Evolutionary conservation across 176 grass and related monocot genomes (phyloP).

Genomic region (Oryza australiensis): DNA sequence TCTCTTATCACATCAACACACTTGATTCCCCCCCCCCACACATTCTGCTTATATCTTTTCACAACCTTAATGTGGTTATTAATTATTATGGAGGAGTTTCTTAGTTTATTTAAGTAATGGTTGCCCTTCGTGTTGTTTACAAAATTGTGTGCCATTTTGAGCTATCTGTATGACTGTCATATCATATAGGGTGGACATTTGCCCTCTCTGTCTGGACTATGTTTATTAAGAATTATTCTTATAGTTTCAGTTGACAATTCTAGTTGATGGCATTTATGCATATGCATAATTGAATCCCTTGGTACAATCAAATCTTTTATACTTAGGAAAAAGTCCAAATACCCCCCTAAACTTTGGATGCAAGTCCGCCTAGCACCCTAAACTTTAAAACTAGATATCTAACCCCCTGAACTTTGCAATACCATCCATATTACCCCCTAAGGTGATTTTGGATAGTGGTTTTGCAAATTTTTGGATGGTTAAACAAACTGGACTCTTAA

Average conservation of each 20-base stretch:
- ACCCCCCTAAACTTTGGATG: too few species aligned
- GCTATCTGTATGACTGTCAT: background rate
- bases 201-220: background rate
- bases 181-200: background rate
- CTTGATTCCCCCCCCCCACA: background rate
- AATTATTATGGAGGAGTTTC: background rate
- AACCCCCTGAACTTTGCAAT: too few species aligned
- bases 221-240: background rate
- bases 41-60: background rate
- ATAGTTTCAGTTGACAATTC: background rate
- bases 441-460: too few species aligned
- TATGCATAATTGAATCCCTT: background rate
- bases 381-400: too few species aligned
- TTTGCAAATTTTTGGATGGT: too few species aligned
- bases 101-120: background rate
- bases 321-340: background rate
- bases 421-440: too few species aligned
- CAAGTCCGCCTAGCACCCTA: too few species aligned
- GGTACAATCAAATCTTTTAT: background rate
- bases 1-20: background rate
- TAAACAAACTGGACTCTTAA: too few species aligned
- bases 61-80: conserved; percentile 9
- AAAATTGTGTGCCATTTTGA: background rate
- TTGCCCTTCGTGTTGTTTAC: background rate
- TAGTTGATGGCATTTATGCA: background rate